Percentiles rank a stretch among this genome's conserved stretches.
phyloP scores from a whole-genome alignment of 2,329 filamentous ascomycete species.

The Curvularia sp. region DNA sequence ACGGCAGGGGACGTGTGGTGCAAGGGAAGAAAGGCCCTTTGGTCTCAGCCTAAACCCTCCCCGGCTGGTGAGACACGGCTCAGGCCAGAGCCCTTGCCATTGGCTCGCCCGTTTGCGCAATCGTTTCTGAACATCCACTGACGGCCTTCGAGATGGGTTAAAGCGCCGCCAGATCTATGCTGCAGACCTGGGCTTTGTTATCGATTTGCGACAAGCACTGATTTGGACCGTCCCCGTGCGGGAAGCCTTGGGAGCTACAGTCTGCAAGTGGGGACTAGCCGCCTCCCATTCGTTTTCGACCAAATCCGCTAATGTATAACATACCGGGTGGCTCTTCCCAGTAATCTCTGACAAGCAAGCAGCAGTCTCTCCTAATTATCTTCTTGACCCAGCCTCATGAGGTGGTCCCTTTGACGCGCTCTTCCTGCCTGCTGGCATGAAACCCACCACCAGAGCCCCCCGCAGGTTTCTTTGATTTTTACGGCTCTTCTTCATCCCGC shows the following conservation, averaged over 20 bases:
- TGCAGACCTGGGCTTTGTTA: constrained; percentile 20
- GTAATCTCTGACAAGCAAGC: constrained; percentile 24
- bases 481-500: constrained; percentile 36
- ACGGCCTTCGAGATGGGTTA: constrained; percentile 20
- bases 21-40: constrained; percentile 21
- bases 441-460: constrained; percentile 30
- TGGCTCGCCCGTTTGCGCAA: constrained; percentile 21
- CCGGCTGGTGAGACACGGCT: constrained; percentile 20
- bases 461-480: constrained; percentile 34
- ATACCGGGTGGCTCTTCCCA: constrained; percentile 25
- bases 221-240: constrained; percentile 19
- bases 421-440: constrained; percentile 42
- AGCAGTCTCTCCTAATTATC: constrained; percentile 25
- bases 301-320: constrained; percentile 26
- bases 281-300: constrained; percentile 20
- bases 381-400: constrained; percentile 24
- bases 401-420: constrained; percentile 20
- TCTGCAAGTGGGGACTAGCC: constrained; percentile 23
- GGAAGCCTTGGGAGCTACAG: constrained; percentile 19
- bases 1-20: constrained; percentile 14
- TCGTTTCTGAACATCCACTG: constrained; percentile 19
- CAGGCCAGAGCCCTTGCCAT: constrained; percentile 12
- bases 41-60: constrained; percentile 16
- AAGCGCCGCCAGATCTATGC: constrained; percentile 21
- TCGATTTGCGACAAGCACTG: constrained; percentile 20